Base-by-base conservation (phyloP, 1,284 basidiomycete genomes). In the Heterobasidion parviporum region DNA sequence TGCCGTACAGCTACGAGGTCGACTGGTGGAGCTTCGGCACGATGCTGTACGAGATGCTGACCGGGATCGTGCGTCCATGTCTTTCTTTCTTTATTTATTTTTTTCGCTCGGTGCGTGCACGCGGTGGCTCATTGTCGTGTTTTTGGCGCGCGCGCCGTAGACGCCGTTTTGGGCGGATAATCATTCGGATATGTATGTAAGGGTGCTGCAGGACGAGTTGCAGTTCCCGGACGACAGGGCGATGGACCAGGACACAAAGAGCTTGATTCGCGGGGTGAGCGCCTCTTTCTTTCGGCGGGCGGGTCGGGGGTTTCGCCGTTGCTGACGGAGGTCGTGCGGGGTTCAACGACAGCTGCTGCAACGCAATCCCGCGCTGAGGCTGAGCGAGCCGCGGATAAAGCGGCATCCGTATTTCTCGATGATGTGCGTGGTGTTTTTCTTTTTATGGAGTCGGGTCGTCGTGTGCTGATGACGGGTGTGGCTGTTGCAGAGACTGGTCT, bases 1-100 rank as follows among this genome's bases (percentile, higher is more conserved):
- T 90, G 61, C 82, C 90, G 16, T 98, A 98, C 70, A 89, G 89
- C 60, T 98, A 95, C 66, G 92, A 95, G 63, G 93, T 96, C 18
- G 95, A 98, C 68, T 96, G 94, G 92, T 98, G 95, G 94, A 91
- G 89, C 61, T 90, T 97, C 65, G 95, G 95, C 16, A 98, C 94
- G 59, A 97, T 98, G 88, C 74, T 98, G 56, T 94, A 91, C 69
- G 96, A 98, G 74, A 95, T 96, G 85, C 74, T 93, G 69, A 90
- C 87, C 45, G 92, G 92, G 38, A 90, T 92, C 61, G 89, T 92
- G 68, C 76, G 88, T 83, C 12, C 33, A 52, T 53, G 33, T 56
- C 46, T 35, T 4, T 33, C 49, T 12, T n/a, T 60, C 46, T 44
- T 33, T n/a, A n/a, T n/a, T n/a, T n/a, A n/a, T 48, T 55, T 54